Evolutionary conservation across 495 filamentous ascomycete genomes (phyloP).

Genomic region (Cercophora samala): DNA sequence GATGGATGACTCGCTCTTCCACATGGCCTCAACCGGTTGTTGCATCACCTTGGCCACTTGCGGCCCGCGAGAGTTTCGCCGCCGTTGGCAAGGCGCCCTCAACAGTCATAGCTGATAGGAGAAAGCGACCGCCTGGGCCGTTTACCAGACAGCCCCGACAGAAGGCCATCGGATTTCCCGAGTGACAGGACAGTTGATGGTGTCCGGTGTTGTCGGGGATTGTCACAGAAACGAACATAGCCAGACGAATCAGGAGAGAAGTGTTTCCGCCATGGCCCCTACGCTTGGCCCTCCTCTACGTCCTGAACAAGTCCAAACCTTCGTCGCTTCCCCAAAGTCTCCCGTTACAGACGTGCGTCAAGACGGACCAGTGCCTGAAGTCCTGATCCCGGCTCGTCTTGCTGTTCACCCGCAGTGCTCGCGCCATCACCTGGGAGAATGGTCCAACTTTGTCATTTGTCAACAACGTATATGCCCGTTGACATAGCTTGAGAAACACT

Average conservation of each 20-base stretch:
- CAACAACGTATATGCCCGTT: neutral
- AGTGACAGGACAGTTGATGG: slow-evolving; percentile 4
- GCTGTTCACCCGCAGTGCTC: slow-evolving; percentile 1
- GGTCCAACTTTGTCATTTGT: slow-evolving; percentile 6
- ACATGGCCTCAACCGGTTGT: neutral
- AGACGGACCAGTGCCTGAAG: slow-evolving; percentile 35
- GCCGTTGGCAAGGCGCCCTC: neutral
- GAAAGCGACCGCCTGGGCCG: too few species aligned
- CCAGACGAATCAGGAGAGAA: slow-evolving; percentile 35
- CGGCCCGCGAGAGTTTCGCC: neutral
- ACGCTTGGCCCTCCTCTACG: slow-evolving; percentile 22
- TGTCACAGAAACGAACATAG: slow-evolving; percentile 23
- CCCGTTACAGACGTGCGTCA: slow-evolving; percentile 49
- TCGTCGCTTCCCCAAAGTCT: slow-evolving; percentile 21
- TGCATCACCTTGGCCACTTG: neutral
- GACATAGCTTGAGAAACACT: neutral
- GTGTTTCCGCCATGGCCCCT: slow-evolving; percentile 29
- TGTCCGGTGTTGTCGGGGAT: slow-evolving; percentile 8
- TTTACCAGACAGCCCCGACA: neutral
- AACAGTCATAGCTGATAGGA: neutral
- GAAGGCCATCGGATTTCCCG: neutral
- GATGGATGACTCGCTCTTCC: neutral
- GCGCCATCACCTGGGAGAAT: neutral
- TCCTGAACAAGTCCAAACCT: slow-evolving; percentile 38
- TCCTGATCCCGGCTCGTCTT: slow-evolving; percentile 8